Base-by-base conservation (phyloP, 2,329 filamentous ascomycete species). In the Trichoderma aggressivum region DNA sequence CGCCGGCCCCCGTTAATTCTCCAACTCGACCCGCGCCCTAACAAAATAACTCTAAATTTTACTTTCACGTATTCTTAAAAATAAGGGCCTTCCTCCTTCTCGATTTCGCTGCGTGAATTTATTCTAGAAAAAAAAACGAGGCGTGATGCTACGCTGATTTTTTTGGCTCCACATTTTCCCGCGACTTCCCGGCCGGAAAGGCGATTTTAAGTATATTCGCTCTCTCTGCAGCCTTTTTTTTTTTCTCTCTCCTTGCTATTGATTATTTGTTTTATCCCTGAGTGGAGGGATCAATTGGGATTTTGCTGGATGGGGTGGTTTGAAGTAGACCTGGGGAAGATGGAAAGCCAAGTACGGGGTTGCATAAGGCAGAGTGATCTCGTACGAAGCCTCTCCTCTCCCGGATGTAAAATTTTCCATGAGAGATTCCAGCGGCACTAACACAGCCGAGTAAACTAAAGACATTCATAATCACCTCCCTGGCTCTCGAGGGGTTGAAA, bases 21-120 rank as follows among this genome's bases (percentile, higher is more conserved):
- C 47, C 55, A 39, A 16, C 4, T 59, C n/a, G 55, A 50, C 65
- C 53, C 65, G 56, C 65, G n/a, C 58, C 36, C 47, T 28, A 53
- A 28, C 47, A 26, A 60, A 34, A 26, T 61, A 69, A 69, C 56
- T 69, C 55, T 69, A 61, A 60, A 36, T 14, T 60, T n/a, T 28
- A 60, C 56, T 53, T 36, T 50, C 56, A 50, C 66, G 56, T 68
- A 61, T 61, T 21, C 39, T 36, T 21, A 21, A 30, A 53, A 53
- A 53, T 43, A 53, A 53, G 47, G 47, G 47, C 43, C 39, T 5
- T 3, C 8, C 10, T 50, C 43, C n/a, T n/a, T 50, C 16, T 43
- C 39, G 43, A 21, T n/a, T 12, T 50, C 6, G 43, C 43, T 50
- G 43, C 43, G 43, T 24, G 47, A 24, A 21, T 53, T 21, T 24